Percentiles rank a stretch among this genome's conserved stretches.
Conservation (phyloP, 2,329 filamentous ascomycete species). For the Pestalotiopsis sp. region DNA sequence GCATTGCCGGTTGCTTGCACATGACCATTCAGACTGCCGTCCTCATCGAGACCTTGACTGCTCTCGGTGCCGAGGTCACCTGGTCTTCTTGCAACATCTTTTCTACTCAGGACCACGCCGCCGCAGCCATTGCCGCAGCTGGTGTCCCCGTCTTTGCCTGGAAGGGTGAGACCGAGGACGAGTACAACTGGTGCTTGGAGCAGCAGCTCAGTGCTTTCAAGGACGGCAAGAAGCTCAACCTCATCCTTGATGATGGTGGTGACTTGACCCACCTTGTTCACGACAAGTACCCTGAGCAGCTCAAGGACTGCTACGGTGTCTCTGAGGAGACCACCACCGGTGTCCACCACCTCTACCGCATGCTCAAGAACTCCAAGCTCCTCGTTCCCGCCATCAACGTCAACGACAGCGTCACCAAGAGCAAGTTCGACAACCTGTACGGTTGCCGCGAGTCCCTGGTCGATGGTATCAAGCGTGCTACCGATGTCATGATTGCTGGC, state of each 20-base stretch:
- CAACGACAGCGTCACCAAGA: slow-evolving; percentile 99
- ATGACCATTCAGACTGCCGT: slow-evolving; percentile 99
- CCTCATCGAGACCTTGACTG: slow-evolving; percentile 94
- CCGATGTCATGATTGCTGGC: slow-evolving; percentile 99
- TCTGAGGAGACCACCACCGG: slow-evolving; percentile 99
- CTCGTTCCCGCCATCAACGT: slow-evolving; percentile 97
- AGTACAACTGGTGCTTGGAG: slow-evolving; percentile 99
- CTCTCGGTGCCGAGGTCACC: slow-evolving; percentile 96
- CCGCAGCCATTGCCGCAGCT: slow-evolving; percentile 91
- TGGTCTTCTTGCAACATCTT: slow-evolving; percentile 99
- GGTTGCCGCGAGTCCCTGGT: slow-evolving; percentile 98
- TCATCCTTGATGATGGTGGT: slow-evolving; percentile 98
- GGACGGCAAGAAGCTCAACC: slow-evolving; percentile 93
- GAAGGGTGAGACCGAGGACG: slow-evolving; percentile 96
- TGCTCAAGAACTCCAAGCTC: slow-evolving; percentile 89
- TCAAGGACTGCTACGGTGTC: slow-evolving; percentile 97
- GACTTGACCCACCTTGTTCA: slow-evolving; percentile 96
- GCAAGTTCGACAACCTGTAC: slow-evolving; percentile 99
- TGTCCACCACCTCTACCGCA: slow-evolving; percentile 98
- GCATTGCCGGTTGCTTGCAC: slow-evolving; percentile 97
- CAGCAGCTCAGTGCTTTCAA: slow-evolving; percentile 98
- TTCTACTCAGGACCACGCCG: slow-evolving; percentile 98
- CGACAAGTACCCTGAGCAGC: slow-evolving; percentile 97
- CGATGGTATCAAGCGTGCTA: slow-evolving; percentile 99
- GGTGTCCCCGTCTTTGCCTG: slow-evolving; percentile 84